These are phyloP conservation scores for Yamadazyma mexicana DNA, from an alignment of 1,139 yeast genomes.

Conservation along the genomic window DNA sequence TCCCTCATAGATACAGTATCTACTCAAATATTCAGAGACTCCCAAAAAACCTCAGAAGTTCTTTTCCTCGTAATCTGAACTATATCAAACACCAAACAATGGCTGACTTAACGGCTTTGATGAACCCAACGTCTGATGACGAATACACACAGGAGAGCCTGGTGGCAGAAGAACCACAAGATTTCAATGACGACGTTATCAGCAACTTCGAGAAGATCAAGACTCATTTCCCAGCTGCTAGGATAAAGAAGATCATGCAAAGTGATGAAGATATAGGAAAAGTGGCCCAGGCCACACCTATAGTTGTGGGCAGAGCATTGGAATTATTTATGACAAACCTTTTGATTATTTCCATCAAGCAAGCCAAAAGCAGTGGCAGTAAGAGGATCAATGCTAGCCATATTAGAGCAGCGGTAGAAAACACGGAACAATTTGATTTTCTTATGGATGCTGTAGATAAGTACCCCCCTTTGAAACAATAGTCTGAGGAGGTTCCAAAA, in stretches of 20 bases:
- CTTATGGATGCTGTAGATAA: slow-evolving; percentile 71
- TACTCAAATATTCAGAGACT: not conserved
- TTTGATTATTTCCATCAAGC: slow-evolving; percentile 79
- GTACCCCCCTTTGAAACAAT: slow-evolving; percentile 44
- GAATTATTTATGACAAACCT: slow-evolving; percentile 89
- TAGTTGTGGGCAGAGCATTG: slow-evolving; percentile 90
- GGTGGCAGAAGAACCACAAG: slow-evolving; percentile 11
- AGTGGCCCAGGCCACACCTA: slow-evolving; percentile 98
- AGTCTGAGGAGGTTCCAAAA: not conserved
- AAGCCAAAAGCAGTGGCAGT: slow-evolving; percentile 74
- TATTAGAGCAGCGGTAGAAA: slow-evolving; percentile 78
- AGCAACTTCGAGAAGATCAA: slow-evolving; percentile 57
- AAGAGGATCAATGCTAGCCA: slow-evolving; percentile 84
- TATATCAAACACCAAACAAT: too few relatives aligned
- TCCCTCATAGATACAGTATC: too few relatives aligned
- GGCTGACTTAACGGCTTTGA: slow-evolving; percentile 18
- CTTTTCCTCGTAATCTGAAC: too few relatives aligned
- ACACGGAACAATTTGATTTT: slow-evolving; percentile 90
- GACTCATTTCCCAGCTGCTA: slow-evolving; percentile 96
- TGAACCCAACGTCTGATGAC: slow-evolving; percentile 18
- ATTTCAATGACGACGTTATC: slow-evolving; percentile 32
- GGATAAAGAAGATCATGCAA: slow-evolving; percentile 95
- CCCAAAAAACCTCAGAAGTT: not conserved
- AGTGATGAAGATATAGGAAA: slow-evolving; percentile 98
- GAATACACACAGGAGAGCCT: slow-evolving; percentile 5